phyloP scores from a whole-genome alignment of 1,284 basidiomycete species.

The Puccinia coronata region DNA sequence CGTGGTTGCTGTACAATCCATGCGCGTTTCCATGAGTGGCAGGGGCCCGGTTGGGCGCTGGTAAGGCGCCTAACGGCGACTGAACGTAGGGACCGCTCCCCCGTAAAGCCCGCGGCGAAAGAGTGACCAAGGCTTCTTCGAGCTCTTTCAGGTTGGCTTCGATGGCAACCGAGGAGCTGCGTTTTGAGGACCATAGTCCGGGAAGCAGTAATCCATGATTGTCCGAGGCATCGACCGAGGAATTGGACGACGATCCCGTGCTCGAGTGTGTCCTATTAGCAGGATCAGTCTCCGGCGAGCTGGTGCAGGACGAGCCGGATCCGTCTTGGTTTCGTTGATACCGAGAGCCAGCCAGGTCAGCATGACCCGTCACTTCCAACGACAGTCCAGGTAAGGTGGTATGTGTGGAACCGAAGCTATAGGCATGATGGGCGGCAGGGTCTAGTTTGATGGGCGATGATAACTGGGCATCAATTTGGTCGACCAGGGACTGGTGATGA shows the following conservation, averaged over 20 bases:
- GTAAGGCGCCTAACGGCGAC: neutral
- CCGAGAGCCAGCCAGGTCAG: neutral
- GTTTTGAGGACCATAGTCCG: neutral
- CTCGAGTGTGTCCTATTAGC: neutral
- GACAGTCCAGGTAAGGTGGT: neutral
- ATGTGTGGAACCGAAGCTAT: neutral
- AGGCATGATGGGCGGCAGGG: neutral
- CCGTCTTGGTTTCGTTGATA: neutral
- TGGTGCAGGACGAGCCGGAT: neutral
- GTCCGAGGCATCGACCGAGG: neutral
- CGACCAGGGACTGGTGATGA: constrained; percentile 14
- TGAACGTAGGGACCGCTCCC: neutral
- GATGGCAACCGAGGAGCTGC: constrained; percentile 27
- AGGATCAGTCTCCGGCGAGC: neutral
- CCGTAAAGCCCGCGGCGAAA: constrained; percentile 31
- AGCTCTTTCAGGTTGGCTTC: constrained; percentile 35
- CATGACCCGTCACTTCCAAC: neutral
- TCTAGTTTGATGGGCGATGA: constrained; percentile 26
- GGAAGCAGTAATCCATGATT: neutral
- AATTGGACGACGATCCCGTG: constrained; percentile 3
- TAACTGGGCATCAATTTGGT: constrained; percentile 26
- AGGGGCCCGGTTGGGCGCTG: neutral
- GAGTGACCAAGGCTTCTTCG: constrained; percentile 26
- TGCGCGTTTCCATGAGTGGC: neutral
- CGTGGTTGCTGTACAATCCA: neutral